Base-by-base conservation (phyloP, 768 basidiomycete genomes). In the Leucogyrophana mollusca region DNA sequence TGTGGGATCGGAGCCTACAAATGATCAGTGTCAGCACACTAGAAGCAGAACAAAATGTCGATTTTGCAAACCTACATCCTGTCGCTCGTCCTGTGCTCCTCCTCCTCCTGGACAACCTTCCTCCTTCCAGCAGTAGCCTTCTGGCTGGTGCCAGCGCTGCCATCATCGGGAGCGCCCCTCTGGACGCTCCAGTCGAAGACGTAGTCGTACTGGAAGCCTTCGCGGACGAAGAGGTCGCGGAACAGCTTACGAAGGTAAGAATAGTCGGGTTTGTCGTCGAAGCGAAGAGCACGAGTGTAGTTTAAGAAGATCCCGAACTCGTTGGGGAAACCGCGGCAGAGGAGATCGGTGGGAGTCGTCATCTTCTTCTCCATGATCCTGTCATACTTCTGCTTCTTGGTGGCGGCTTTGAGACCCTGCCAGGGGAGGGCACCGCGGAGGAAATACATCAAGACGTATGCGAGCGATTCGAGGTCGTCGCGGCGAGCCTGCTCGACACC, bases 341-440 rank as follows among this genome's bases (percentile, higher is more conserved):
- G 83, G 48, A 95, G 77, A 66, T 98, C 94, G 41, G 91, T 94
- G 11, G 94, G 91, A 0, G 94, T 96, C 30, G 96, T 97, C 94
- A 99, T 98, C 83, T 99, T 99, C 83, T 99, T 99, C 74, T 99
- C 96, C 96, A 99, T 99, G 75, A 99, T 99, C 50, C 96, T 87
- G 71, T 98, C 96, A 70, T 98, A 98, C 76, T 99, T 99, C 79
- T 99, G 96, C 83, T 99, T 99, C 91, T 99, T 99, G 49, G 96
- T 99, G 33, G 95, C 95, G 50, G 96, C 96, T 76, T 99, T 99
- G 65, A 99, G 83, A 49, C 96, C 96, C 70, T 99, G 96, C 95
- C 95, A 99, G 24, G 95, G 95, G 35, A 99, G 82, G 46, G 92
- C 87, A 40, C 95, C 96, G 54, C 95, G 93, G 54, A 99, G 87